Evolutionary conservation across 129 eudicot genomes (phyloP), one percentile per base, ranked within the genome.

Genomic region (Pittosporum tobira): DNA sequence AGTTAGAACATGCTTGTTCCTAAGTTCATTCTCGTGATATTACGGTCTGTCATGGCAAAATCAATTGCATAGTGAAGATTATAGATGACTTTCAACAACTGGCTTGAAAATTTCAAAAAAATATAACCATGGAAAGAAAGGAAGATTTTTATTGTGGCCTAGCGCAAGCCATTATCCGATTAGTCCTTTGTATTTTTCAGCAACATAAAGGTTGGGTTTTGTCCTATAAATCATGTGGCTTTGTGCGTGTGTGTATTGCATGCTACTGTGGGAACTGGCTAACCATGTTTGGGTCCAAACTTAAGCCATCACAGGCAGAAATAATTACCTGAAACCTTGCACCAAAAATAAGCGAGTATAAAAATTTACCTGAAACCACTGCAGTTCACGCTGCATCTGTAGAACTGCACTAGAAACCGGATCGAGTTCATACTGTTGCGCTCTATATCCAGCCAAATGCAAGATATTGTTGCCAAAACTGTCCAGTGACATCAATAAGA

Each of bases 371-470:
- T 40, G 45, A 40, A 40, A 40, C 45, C 45, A 40, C 45, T 40
- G 1, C 18, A 47, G 19, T 10, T 47, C 51, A 47, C 13, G 23
- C 24, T 47, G 51, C 51, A 47, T 47, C 25, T 47, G 51, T 47
- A 47, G 51, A 47, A 47, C 51, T 20, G 51, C 51, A 47, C 51
- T 47, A 20, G 51, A 47, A n/a, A 47, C 51, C 18, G 6, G 51
- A 47, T 47, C 51, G 0, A 47, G 51, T 47, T 47, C 12, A 10
- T 47, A 2, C 2, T 47, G 51, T 3, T 5, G 25, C 3, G 51
- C 51, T 47, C 24, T 47, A 47, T 47, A 47, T 19, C 51, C 51
- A n/a, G 51, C 51, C 24, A 47, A 19, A 47, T 47, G 51, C 51
- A 47, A 19, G 14, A 47, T 18, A 20, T 6, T 47, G 51, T 47